Base-by-base conservation (phyloP, 371 early-diverging fungal species). In the Umbelopsis sp. region DNA sequence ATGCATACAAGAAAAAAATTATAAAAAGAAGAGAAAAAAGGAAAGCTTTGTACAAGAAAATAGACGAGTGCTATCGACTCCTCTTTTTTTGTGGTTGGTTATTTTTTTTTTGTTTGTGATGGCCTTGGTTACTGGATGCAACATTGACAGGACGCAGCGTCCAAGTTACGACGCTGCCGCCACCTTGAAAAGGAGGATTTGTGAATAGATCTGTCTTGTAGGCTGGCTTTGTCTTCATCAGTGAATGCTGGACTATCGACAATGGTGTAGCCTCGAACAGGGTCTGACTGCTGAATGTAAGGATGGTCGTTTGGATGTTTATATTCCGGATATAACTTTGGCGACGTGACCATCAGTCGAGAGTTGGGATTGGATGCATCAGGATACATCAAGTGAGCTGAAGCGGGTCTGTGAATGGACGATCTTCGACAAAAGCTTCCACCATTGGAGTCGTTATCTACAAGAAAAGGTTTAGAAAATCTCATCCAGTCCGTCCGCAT, bases 261-360 rank as follows among this genome's bases (percentile, higher is more conserved):
- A 14, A 57, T 12, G 5, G 22, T 57, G 35, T 57, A 57, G 14
- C 57, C 57, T 18, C 57, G 37, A 57, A 57, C 35, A 16, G 35
- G 35, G 11, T 57, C 57, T 25, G 57, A 48, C 16, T 48, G 48
- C 20, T 48, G 57, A 7, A 35, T 35, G 29, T 35, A 57, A 3
- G 57, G 35, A 16, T 57, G 57, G 14, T 57, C 35, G 14, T 14
- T 35, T 29, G 35, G 29, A 12, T 57, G 29, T 32, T 35, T 57
- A 57, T 57, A 57, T 16, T 29, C 35, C 35, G 57, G 57, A 57
- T 57, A 57, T 35, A 35, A 35, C 35, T 57, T 57, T 57, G 57
- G 57, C n/a, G 57, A 57, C 9, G 57, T 57, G 57, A 57, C 35
- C 18, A 57, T 57, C 57, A 57, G 57, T 57, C 57, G 57, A 10